Conservation (phyloP, 2,329 filamentous ascomycete species). For the Emmonsia crescens region DNA sequence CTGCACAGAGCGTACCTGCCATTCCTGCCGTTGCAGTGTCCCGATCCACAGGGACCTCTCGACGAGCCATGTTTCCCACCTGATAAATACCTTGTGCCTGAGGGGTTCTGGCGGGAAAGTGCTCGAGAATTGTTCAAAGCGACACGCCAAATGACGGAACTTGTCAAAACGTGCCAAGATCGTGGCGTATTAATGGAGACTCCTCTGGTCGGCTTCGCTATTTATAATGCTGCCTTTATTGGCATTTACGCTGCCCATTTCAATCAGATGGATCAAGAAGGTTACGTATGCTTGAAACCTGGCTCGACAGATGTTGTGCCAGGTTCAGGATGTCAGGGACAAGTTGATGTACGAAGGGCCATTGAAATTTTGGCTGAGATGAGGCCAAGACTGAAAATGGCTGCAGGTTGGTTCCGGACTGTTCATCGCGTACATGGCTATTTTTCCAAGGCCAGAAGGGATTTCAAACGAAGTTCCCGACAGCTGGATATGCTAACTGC, state of each 20-base stretch:
- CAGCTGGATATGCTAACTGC: conserved; percentile 17
- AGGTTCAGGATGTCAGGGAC: conserved; percentile 19
- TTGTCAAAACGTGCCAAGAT: conserved; percentile 42
- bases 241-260: conserved; percentile 45
- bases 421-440: conserved; percentile 33
- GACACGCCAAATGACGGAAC: conserved; percentile 43
- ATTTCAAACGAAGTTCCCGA: conserved; percentile 27
- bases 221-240: conserved; percentile 43
- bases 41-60: conserved; percentile 42
- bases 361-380: conserved; percentile 32
- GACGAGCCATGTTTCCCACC: conserved; percentile 39
- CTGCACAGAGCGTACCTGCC: conserved; percentile 47
- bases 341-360: conserved; percentile 26
- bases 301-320: conserved; percentile 14
- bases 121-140: conserved; percentile 41
- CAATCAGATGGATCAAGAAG: conserved; percentile 44
- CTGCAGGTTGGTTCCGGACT: conserved; percentile 34
- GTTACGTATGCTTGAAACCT: conserved; percentile 31
- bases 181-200: conserved; percentile 43
- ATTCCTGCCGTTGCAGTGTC: conserved; percentile 41
- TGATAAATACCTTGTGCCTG: conserved; percentile 33
- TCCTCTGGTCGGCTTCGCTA: conserved; percentile 44
- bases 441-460: conserved; percentile 29
- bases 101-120: conserved; percentile 45
- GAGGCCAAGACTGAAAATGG: conserved; percentile 31